These are phyloP conservation scores for Pseudogymnoascus sp. DNA, from an alignment of 2,329 filamentous ascomycete genomes.

Conservation along the genomic window DNA sequence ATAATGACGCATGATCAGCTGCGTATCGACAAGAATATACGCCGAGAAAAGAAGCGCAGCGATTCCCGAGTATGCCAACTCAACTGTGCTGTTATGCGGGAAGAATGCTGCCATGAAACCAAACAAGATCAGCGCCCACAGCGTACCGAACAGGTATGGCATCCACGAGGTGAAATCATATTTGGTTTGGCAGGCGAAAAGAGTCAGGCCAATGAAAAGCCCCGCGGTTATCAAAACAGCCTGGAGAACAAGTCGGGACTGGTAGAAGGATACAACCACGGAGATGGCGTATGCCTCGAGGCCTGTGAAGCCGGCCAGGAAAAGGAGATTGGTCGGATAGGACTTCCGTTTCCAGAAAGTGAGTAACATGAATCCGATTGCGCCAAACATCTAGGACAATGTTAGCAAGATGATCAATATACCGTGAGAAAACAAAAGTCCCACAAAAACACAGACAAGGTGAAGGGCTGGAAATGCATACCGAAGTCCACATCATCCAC, in stretches of 20 bases:
- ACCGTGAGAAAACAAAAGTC: background rate
- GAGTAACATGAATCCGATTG: slow-evolving; percentile 74
- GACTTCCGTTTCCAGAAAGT: slow-evolving; percentile 96
- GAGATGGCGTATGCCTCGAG: slow-evolving; percentile 91
- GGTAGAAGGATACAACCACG: slow-evolving; percentile 86
- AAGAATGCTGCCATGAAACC: slow-evolving; percentile 90
- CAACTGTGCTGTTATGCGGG: slow-evolving; percentile 69
- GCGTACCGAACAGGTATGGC: slow-evolving; percentile 82
- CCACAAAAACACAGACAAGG: background rate
- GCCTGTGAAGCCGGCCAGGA: slow-evolving; percentile 81
- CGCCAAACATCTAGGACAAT: slow-evolving; percentile 56
- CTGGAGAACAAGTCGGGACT: slow-evolving; percentile 75
- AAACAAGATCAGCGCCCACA: slow-evolving; percentile 88
- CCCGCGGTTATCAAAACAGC: slow-evolving; percentile 81
- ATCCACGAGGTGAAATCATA: slow-evolving; percentile 98
- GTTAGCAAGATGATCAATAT: background rate
- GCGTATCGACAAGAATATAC: slow-evolving; percentile 94
- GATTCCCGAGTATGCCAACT: slow-evolving; percentile 77
- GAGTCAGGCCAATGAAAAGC: slow-evolving; percentile 68
- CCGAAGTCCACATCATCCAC: slow-evolving; percentile 77
- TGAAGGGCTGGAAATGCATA: slow-evolving; percentile 31
- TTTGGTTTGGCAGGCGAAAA: slow-evolving; percentile 94
- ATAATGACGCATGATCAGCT: slow-evolving; percentile 90
- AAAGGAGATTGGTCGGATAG: slow-evolving; percentile 89
- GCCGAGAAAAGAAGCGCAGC: slow-evolving; percentile 83